Evolutionary conservation across 2,329 filamentous ascomycete genomes (phyloP), one percentile per base, ranked within the genome.

Genomic region (Curvularia verruculosa): DNA sequence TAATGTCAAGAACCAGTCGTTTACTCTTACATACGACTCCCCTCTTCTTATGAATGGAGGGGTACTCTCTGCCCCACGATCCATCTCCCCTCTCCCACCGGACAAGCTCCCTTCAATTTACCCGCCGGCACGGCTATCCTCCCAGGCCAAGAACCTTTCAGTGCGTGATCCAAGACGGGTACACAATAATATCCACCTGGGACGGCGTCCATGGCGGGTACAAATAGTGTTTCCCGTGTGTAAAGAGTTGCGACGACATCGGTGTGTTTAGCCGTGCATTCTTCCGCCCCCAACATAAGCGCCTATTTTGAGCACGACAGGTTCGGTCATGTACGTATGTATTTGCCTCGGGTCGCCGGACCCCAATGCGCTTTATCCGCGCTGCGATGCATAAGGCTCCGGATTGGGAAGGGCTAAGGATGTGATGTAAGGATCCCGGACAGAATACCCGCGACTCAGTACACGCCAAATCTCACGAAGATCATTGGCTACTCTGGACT

Each of bases 181-280:
- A 54, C 60, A 59, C 57, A 37, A 46, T 21, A 21, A 46, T 31
- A 29, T 18, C 50, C 45, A 57, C 44, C 46, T 59, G 58, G 53
- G 57, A 50, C 43, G 60, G 60, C 36, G 9, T 63, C 58, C 49
- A 63, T 40, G 47, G 57, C 56, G 56, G 59, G 40, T 67, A 56
- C 41, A 56, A 15, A 51, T 45, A 45, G 48, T 48, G 60, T 57
- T 62, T 64, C 50, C 60, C 44, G 56, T 9, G 6, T 36, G 15
- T 5, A 36, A 36, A 36, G 34, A 36, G 13, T 43, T 26, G 4
- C 3, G n/a, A 24, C 24, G 40, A 43, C 31, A 36, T 51, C 31
- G 52, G 24, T 9, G n/a, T 57, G 45, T 75, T 75, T 75, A 75
- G 61, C 72, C 72, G 72, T 54, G 31, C 41, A 69, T 74, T 73